Base-by-base conservation (phyloP, 164 flowering plant genomes). In the Vitis cinerea region DNA sequence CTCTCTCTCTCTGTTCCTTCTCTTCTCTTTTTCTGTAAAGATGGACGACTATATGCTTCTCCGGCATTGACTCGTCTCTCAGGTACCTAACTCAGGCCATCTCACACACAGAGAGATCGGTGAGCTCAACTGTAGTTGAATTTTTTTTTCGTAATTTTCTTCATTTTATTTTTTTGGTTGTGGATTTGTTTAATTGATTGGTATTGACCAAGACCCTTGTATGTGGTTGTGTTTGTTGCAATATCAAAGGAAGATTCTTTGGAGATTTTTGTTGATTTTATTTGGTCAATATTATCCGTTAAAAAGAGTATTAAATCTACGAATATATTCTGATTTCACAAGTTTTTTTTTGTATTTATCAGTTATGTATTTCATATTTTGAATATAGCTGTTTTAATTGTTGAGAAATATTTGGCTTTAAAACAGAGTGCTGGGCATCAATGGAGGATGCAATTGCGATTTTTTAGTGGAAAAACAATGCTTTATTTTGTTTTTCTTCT, bases 11-110 rank as follows among this genome's bases (percentile, higher is more conserved):
- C 71, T 55, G 64, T 65, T 15, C 53, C 44, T 64, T 15, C 58
- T 54, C 49, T 53, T 29, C 14, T 61, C 29, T 50, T 49, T 65
- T 7, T 31, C 58, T 13, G 29, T n/a, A 44, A 17, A 71, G 65
- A 67, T 74, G 71, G 72, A 66, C 72, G 14, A 17, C 23, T 15
- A 31, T 52, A 73, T 4, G 44, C 44, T 37, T 37, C 63, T 74
- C 73, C 72, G 77, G 72, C 79, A 79, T 73, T 73, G 77, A 79
- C 77, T 70, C 59, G 15, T 53, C 7, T 53, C 16, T 14, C 56
- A 6, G 56, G n/a, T 53, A 31, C n/a, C 51, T 55, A 15, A 13
- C 54, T 3, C 49, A 3, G 12, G 14, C 44, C 19, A 16, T 53
- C 63, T 62, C 49, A 58, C 54, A 9, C 59, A 31, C 30, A n/a